Conservation (phyloP, 768 basidiomycete genomes). For the Lentinula edodes region DNA sequence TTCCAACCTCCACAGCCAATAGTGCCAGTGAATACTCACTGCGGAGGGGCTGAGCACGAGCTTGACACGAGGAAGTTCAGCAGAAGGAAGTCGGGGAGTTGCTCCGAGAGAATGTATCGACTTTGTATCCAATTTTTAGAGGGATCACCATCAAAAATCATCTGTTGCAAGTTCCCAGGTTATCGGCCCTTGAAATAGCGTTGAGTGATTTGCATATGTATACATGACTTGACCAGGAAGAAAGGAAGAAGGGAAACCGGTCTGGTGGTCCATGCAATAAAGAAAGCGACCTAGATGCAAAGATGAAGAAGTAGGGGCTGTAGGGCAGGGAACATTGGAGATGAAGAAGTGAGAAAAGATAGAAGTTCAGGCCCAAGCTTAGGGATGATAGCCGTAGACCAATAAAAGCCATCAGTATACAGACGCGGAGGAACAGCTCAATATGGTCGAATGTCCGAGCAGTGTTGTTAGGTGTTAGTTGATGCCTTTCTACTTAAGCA, state of each 20-base stretch:
- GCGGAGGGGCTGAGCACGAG: not conserved
- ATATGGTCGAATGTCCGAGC: not conserved
- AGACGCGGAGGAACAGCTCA: not conserved
- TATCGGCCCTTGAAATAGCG: not conserved
- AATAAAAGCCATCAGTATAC: not conserved
- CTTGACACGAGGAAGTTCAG: not conserved
- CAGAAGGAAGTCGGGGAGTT: not conserved
- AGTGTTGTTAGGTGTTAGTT: not conserved
- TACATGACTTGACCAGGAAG: no score
- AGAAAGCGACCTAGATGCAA: no score
- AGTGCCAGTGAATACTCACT: not conserved
- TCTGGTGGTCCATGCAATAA: no score
- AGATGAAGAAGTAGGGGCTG: no score
- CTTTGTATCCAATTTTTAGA: not conserved
- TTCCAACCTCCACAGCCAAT: constrained; percentile 4
- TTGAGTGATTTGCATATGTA: no score
- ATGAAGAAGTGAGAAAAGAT: not conserved
- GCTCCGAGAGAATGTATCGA: not conserved
- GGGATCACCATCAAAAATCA: not conserved
- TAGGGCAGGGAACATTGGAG: not conserved
- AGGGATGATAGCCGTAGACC: not conserved
- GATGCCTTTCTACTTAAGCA: no score
- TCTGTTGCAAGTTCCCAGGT: not conserved
- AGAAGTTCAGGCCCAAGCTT: not conserved
- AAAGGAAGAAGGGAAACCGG: no score